Conservation (phyloP, 2,329 filamentous ascomycete genomes). For the Aspergillus neoniger region DNA sequence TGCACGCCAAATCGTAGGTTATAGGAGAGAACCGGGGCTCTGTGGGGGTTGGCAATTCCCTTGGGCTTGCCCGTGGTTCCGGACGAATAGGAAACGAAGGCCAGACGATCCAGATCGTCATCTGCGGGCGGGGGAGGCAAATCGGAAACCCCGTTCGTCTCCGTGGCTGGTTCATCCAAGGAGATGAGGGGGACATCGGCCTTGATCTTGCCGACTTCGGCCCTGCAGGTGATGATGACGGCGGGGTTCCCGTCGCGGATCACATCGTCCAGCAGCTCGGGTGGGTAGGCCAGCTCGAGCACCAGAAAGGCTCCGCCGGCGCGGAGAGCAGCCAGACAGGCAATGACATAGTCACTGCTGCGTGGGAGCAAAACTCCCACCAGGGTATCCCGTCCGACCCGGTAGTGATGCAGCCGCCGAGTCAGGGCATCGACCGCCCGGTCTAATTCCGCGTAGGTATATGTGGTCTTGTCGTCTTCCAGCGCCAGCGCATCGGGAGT, state of each 20-base stretch:
- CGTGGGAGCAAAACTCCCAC: slow-evolving; percentile 75
- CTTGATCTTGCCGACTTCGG: slow-evolving; percentile 67
- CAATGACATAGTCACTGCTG: slow-evolving; percentile 77
- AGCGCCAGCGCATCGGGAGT: slow-evolving; percentile 71
- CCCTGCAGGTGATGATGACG: slow-evolving; percentile 68
- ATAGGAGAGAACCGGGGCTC: slow-evolving; percentile 73
- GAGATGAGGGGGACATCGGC: slow-evolving; percentile 62
- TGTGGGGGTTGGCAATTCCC: slow-evolving; percentile 77
- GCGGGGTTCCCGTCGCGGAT: slow-evolving; percentile 72
- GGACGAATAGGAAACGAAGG: slow-evolving; percentile 80
- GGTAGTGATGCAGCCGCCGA: slow-evolving; percentile 63
- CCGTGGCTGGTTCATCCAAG: slow-evolving; percentile 54
- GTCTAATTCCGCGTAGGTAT: slow-evolving; percentile 75
- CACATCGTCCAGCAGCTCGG: slow-evolving; percentile 72
- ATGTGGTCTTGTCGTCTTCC: slow-evolving; percentile 67
- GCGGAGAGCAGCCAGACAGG: slow-evolving; percentile 73
- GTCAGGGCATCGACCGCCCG: slow-evolving; percentile 66
- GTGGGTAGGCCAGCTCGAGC: slow-evolving; percentile 76
- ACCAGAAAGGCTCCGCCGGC: slow-evolving; percentile 80
- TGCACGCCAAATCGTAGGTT: slow-evolving; percentile 70
- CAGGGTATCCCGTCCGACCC: slow-evolving; percentile 70
- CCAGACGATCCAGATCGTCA: slow-evolving; percentile 70
- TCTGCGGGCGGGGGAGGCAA: slow-evolving; percentile 59
- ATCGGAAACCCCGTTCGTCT: slow-evolving; percentile 43
- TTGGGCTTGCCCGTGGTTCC: slow-evolving; percentile 79